Base-by-base conservation (phyloP, 257 asterid genomes). In the Lithospermum erythrorhizon region DNA sequence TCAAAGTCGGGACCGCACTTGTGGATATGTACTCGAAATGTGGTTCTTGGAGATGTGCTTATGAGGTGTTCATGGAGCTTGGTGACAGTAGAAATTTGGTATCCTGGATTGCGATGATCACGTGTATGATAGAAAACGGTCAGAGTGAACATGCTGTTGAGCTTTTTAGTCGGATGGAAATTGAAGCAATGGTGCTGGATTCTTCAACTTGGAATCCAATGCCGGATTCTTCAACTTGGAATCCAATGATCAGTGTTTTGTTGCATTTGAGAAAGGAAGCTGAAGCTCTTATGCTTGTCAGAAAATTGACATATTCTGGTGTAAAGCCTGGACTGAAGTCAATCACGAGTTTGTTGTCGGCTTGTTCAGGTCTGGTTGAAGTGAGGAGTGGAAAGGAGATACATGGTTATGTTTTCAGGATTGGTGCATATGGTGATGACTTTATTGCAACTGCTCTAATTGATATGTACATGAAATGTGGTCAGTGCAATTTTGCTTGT, bases 401-500 rank as follows among this genome's bases (percentile, higher is more conserved):
- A 55, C 97, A 86, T 53, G 97, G 85, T 9, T 82, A 77, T 68
- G 84, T 64, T 65, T 47, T 75, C 16, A 82, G 95, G 72, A 76
- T 58, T 58, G 70, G 70, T 20, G 59, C 67, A 18, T 30, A 7
- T 51, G 70, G 57, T 14, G 95, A 86, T 41, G 80, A 66, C 21
- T 81, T 81, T 56, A 53, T 84, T 68, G 78, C 81, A n/a, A 83
- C 97, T n/a, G 83, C 95, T 58, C 65, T 84, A 30, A 73, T 89
- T 48, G 95, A 93, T 73, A 79, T 88, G 94, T 93, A 93, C 55
- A 84, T 89, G 97, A 89, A 89, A 73, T 86, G 91, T 59, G 97
- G 95, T 56, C 68, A 61, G 27, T 76, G 82, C 65, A 71, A 63
- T 58, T 65, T 57, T 41, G 95, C 89, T 2, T 35, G 48, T 51